These are phyloP conservation scores for Parietichytrium sp. DNA, from an alignment of 108 stramenopile species.

Conservation along the genomic window DNA sequence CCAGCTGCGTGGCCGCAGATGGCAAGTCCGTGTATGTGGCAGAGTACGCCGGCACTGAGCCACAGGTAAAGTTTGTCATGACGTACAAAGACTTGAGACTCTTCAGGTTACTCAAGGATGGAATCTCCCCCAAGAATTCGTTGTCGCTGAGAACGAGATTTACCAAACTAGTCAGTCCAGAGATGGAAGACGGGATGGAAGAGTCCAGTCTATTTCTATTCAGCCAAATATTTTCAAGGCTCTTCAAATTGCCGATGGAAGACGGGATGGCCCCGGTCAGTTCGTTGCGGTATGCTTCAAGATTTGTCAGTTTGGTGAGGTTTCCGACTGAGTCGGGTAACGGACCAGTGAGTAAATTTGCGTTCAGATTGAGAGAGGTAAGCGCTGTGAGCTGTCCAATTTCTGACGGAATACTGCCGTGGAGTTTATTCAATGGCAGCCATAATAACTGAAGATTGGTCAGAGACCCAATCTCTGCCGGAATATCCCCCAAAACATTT, in stretches of 20 bases:
- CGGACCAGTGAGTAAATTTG: neutral
- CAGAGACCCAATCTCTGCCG: neutral
- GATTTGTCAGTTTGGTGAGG: neutral
- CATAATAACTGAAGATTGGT: conserved; percentile 18
- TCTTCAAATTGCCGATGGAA: neutral
- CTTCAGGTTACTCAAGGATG: neutral
- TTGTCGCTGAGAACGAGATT: neutral
- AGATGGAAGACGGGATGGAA: neutral
- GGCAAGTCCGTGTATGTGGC: conserved; percentile 1
- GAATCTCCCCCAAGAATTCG: neutral
- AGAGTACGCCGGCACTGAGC: neutral
- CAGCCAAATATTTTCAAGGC: conserved; percentile 4
- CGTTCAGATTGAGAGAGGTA: neutral
- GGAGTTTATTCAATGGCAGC: neutral
- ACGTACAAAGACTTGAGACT: conserved; percentile 15
- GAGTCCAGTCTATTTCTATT: neutral
- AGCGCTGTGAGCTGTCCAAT: conserved; percentile 12
- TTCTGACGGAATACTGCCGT: neutral
- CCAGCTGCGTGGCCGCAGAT: neutral
- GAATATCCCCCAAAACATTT: neutral
- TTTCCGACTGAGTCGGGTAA: neutral
- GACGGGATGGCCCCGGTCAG: neutral
- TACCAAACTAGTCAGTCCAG: neutral
- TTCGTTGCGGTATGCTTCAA: neutral
- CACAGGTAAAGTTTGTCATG: neutral